phyloP scores from a whole-genome alignment of 2,329 filamentous ascomycete species.

The Ambrosiella cleistominuta region DNA sequence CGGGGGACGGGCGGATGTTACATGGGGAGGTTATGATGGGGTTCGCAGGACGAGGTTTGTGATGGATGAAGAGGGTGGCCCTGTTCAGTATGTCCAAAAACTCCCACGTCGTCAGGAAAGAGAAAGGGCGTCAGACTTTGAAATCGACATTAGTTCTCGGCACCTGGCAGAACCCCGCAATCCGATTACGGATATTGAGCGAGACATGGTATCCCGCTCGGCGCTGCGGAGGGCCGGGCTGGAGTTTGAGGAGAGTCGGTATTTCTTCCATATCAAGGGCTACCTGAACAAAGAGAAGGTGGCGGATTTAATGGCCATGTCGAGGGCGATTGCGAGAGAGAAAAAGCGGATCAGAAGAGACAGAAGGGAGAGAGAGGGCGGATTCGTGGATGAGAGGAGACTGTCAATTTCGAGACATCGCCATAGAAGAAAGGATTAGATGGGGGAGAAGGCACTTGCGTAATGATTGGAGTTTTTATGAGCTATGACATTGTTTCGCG shows the following conservation, averaged over 20 bases:
- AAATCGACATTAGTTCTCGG: slow-evolving; percentile 39
- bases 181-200: slow-evolving; percentile 95
- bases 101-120: slow-evolving; percentile 23
- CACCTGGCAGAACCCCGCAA: slow-evolving; percentile 32
- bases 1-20: slow-evolving; percentile 57
- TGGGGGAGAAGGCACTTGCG: background rate
- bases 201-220: slow-evolving; percentile 72
- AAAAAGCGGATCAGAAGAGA: background rate
- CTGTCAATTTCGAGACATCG: background rate
- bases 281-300: slow-evolving; percentile 38
- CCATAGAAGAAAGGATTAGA: background rate
- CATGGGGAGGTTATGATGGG: slow-evolving; percentile 65
- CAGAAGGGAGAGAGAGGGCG: background rate
- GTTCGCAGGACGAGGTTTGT: slow-evolving; percentile 58
- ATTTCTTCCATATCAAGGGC: slow-evolving; percentile 82
- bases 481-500: too few species aligned
- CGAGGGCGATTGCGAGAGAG: slow-evolving; percentile 8
- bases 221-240: slow-evolving; percentile 75
- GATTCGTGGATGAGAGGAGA: background rate
- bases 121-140: slow-evolving; percentile 17
- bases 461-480: too few species aligned
- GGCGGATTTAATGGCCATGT: slow-evolving; percentile 1
- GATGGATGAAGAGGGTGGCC: slow-evolving; percentile 38
- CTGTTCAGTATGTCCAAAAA: slow-evolving; percentile 20
- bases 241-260: slow-evolving; percentile 75